These are phyloP conservation scores for Suhomyces taliae DNA, from an alignment of 1,139 yeast species.

Conservation along the genomic window DNA sequence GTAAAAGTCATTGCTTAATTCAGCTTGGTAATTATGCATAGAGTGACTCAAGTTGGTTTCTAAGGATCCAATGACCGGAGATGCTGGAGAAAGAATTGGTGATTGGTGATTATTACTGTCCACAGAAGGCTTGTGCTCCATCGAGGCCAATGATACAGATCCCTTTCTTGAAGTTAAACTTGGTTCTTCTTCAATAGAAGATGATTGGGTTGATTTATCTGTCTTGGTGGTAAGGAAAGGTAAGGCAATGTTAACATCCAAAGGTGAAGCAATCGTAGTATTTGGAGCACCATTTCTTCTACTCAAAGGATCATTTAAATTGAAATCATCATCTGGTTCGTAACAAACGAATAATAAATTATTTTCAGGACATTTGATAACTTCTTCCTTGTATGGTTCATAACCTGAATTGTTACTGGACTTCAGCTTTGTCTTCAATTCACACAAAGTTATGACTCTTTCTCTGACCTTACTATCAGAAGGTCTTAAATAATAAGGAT, in stretches of 20 bases:
- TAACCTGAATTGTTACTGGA: constrained; percentile 22
- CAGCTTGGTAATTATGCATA: constrained; percentile 1
- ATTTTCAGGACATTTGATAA: constrained; percentile 58
- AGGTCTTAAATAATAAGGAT: constrained; percentile 33
- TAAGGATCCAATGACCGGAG: constrained; percentile 43
- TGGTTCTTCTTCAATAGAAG: constrained; percentile 25
- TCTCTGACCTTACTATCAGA: constrained; percentile 43
- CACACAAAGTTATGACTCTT: constrained; percentile 57
- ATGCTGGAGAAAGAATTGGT: constrained; percentile 17
- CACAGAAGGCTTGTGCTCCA: constrained; percentile 1
- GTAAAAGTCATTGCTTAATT: constrained; percentile 17
- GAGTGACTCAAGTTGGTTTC: constrained; percentile 41
- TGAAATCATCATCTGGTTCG: constrained; percentile 41
- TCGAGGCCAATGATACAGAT: constrained; percentile 9
- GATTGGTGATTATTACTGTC: constrained; percentile 4
- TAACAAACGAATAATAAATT: constrained; percentile 61
- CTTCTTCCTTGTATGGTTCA: constrained; percentile 62
- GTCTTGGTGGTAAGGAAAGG: constrained; percentile 46
- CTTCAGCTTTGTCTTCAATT: constrained; percentile 56
- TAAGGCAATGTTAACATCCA: constrained; percentile 46
- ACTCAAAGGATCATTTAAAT: constrained; percentile 15
- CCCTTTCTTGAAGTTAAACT: constrained; percentile 22
- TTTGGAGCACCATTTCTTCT: constrained; percentile 8
- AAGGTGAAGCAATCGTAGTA: constrained; percentile 44
- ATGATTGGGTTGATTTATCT: constrained; percentile 33